Percentiles rank a stretch among this genome's conserved stretches.
These are phyloP conservation scores for Yamadazyma sp. DNA, from an alignment of 805 yeast genomes.

Conservation along the genomic window DNA sequence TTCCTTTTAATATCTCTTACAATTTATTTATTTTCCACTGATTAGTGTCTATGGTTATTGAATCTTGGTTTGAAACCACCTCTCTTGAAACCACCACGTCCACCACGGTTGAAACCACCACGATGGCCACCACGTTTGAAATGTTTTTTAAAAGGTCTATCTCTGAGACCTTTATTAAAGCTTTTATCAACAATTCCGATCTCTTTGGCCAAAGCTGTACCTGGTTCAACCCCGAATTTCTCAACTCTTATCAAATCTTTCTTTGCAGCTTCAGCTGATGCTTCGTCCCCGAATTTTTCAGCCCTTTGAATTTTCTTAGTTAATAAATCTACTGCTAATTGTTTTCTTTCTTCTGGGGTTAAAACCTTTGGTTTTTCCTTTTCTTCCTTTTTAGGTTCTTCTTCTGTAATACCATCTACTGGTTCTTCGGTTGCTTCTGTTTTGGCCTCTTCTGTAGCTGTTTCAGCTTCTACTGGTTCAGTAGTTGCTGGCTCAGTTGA, in stretches of 20 bases:
- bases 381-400: constrained; percentile 17
- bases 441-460: constrained; percentile 12
- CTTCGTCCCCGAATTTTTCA: constrained; percentile 72
- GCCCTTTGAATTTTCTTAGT: constrained; percentile 68
- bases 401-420: too few species aligned
- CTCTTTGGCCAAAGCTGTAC: constrained; percentile 65
- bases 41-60: not conserved
- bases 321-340: constrained; percentile 63
- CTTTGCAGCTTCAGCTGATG: constrained; percentile 51
- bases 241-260: constrained; percentile 68
- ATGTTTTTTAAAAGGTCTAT: constrained; percentile 7
- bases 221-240: constrained; percentile 77
- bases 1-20: too few species aligned
- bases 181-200: constrained; percentile 50
- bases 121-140: constrained; percentile 2
- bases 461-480: constrained; percentile 12
- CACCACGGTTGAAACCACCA: constrained; percentile 1
- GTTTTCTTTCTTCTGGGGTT: constrained; percentile 69
- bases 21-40: too few species aligned
- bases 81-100: not conserved
- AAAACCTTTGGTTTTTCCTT: constrained; percentile 39
- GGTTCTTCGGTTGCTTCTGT: constrained; percentile 4
- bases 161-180: constrained; percentile 22
- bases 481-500: constrained; percentile 37
- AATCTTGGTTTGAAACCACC: constrained; percentile 2